Evolutionary conservation across 1,284 basidiomycete species (phyloP).

Genomic region (Irpex sp.): DNA sequence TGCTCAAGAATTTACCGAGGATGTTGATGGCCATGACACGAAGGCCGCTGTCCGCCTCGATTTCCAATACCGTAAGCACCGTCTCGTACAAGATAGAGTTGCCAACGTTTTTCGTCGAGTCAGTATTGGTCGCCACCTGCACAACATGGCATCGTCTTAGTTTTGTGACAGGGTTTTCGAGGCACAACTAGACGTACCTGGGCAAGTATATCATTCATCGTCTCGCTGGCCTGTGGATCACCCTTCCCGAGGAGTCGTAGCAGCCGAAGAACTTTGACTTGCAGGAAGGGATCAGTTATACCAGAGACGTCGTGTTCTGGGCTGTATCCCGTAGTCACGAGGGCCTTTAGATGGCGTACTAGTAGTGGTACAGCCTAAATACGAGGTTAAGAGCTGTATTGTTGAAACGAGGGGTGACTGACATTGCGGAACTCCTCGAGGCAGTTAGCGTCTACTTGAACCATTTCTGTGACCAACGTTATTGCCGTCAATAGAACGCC

Average conservation of each 20-base stretch:
- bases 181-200: constrained; percentile 51
- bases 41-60: constrained; percentile 93
- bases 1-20: constrained; percentile 96
- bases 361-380: constrained; percentile 86
- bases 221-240: constrained; percentile 85
- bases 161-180: neutral
- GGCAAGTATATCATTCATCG: constrained; percentile 98
- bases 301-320: constrained; percentile 99
- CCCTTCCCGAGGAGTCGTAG: constrained; percentile 86
- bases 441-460: constrained; percentile 70
- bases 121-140: constrained; percentile 97
- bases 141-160: neutral
- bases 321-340: constrained; percentile 96
- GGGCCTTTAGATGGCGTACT: constrained; percentile 92
- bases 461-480: constrained; percentile 96
- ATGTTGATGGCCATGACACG: constrained; percentile 99
- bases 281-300: constrained; percentile 98
- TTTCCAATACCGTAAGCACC: constrained; percentile 95
- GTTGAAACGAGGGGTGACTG: constrained; percentile 14
- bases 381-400: neutral
- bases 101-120: constrained; percentile 97
- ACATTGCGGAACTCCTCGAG: constrained; percentile 90
- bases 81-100: constrained; percentile 99
- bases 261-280: constrained; percentile 96
- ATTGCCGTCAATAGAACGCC: constrained; percentile 93